These are phyloP conservation scores for Diplogelasinospora grovesii DNA, from an alignment of 495 filamentous ascomycete species.

Conservation along the genomic window DNA sequence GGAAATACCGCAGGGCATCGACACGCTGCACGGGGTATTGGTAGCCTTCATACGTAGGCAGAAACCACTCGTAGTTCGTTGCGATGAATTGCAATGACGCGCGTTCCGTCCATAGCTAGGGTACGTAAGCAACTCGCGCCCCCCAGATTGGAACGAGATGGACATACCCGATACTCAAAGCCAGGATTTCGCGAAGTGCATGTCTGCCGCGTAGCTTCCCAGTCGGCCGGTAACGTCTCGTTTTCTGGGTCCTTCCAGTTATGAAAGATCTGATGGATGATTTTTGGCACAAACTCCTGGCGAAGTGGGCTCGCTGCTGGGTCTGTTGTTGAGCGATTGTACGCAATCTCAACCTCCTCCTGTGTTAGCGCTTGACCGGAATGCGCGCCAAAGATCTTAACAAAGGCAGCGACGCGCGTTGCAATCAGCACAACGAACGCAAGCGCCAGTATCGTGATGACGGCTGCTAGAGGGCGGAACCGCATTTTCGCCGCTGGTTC, in stretches of 20 bases:
- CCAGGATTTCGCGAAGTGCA: constrained; percentile 69
- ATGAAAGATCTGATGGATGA: constrained; percentile 82
- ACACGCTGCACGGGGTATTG: constrained; percentile 74
- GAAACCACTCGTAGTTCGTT: constrained; percentile 72
- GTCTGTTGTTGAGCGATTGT: neutral
- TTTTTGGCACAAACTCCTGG: constrained; percentile 59
- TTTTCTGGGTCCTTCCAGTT: constrained; percentile 36
- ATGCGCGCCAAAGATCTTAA: constrained; percentile 5
- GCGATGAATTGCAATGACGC: constrained; percentile 70
- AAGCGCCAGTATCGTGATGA: neutral
- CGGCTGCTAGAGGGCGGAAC: neutral
- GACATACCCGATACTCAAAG: constrained; percentile 72
- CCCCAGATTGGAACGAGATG: neutral
- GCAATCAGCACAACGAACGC: neutral
- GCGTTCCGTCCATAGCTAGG: constrained; percentile 68
- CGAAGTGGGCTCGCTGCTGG: neutral
- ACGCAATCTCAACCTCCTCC: constrained; percentile 3
- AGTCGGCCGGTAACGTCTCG: constrained; percentile 63
- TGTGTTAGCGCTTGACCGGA: constrained; percentile 1
- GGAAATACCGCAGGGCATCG: constrained; percentile 80
- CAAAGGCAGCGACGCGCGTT: constrained; percentile 6
- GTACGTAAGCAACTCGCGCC: neutral
- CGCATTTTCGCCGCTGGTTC: too few relatives aligned
- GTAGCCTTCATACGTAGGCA: constrained; percentile 74
- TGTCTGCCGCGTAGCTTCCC: constrained; percentile 64